Percentiles rank a stretch among this genome's conserved stretches.
phyloP scores from a whole-genome alignment of 441 rosid species.

The Brassica hybrid region DNA sequence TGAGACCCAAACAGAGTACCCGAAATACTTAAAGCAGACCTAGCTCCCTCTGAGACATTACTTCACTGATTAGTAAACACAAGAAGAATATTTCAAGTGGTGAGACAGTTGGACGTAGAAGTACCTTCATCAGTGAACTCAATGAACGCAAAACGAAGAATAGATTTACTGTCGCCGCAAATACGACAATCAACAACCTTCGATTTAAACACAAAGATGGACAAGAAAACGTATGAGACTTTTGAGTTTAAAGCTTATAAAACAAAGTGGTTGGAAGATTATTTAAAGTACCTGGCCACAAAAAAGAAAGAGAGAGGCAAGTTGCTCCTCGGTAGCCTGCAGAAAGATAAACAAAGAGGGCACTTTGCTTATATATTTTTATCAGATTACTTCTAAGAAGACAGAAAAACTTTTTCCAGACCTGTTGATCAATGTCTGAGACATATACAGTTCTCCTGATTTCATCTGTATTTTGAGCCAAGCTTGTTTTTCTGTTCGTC shows the following conservation, averaged over 20 bases:
- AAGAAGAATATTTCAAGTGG: neutral
- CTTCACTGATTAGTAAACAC: constrained; percentile 23
- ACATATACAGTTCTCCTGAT: constrained; percentile 86
- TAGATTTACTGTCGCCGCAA: constrained; percentile 86
- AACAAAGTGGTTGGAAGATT: constrained; percentile 8
- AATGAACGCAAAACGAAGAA: constrained; percentile 78
- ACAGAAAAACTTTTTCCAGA: neutral
- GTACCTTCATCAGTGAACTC: constrained; percentile 79
- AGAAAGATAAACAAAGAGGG: neutral
- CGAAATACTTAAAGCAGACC: constrained; percentile 68
- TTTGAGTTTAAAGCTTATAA: constrained; percentile 3
- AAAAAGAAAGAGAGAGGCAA: constrained; percentile 77
- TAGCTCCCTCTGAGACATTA: constrained; percentile 65
- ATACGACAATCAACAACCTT: constrained; percentile 90
- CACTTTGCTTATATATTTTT: neutral
- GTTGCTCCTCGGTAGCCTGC: constrained; percentile 91
- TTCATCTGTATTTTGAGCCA: constrained; percentile 68
- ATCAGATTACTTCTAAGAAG: constrained; percentile 2
- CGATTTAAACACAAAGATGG: neutral
- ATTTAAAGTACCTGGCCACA: constrained; percentile 68
- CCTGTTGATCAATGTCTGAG: constrained; percentile 86
- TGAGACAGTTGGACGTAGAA: neutral
- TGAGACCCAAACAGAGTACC: constrained; percentile 85
- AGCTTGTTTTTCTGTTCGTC: constrained; percentile 60
- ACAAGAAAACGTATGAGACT: neutral